phyloP scores from a whole-genome alignment of 148 eudicot genomes.

The Diospyros lotus region DNA sequence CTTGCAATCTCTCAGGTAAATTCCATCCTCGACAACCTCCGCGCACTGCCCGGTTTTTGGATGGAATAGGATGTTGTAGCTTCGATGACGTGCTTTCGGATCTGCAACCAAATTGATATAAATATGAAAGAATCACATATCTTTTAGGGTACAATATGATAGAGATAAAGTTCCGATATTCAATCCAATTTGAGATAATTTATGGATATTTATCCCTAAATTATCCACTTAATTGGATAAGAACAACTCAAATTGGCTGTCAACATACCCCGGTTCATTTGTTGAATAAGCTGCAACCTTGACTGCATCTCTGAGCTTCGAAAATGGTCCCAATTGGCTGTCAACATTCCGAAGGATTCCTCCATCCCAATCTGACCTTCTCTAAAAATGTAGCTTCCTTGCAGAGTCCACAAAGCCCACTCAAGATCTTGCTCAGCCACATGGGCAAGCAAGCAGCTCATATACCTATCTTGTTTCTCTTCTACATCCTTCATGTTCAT shows the following conservation, averaged over 20 bases:
- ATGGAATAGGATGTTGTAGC: slow-evolving; percentile 26
- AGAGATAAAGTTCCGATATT: too few relatives aligned
- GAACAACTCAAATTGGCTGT: too few relatives aligned
- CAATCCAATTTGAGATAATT: too few relatives aligned
- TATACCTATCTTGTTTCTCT: background rate
- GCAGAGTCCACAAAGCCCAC: slow-evolving; percentile 13
- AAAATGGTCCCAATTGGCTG: slow-evolving; percentile 4
- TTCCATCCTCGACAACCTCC: background rate
- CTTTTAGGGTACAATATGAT: too few relatives aligned
- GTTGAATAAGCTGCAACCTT: slow-evolving; percentile 22
- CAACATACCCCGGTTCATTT: slow-evolving; percentile 22
- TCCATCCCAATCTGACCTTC: background rate
- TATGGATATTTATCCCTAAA: too few relatives aligned
- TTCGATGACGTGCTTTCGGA: slow-evolving; percentile 3
- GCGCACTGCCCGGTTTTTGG: slow-evolving; percentile 38
- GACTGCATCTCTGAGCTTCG: slow-evolving; percentile 19
- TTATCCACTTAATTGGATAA: too few relatives aligned
- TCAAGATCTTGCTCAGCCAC: slow-evolving; percentile 12
- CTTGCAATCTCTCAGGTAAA: slow-evolving; percentile 16
- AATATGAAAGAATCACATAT: background rate
- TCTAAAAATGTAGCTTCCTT: slow-evolving; percentile 19
- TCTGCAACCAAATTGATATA: slow-evolving; percentile 5
- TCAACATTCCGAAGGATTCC: slow-evolving; percentile 6
- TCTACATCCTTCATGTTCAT: background rate
- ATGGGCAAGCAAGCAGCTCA: slow-evolving; percentile 4